Evolutionary conservation across 352 stramenopile genomes (phyloP).

Genomic region (Phytophthora quininea): DNA sequence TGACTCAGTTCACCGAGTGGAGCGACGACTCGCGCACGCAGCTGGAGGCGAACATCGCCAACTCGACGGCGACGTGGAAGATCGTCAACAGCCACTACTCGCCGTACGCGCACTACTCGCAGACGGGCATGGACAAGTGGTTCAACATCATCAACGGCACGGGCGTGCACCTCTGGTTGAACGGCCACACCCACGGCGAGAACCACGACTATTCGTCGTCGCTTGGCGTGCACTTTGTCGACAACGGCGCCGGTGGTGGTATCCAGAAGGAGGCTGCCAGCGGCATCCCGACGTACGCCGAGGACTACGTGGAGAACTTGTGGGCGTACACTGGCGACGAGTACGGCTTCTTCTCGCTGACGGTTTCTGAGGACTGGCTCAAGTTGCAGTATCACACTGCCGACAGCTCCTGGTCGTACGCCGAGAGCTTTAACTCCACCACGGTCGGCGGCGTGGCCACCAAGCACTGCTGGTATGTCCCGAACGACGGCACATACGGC

Average conservation of each 20-base stretch:
- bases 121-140: constrained; percentile 50
- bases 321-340: constrained; percentile 63
- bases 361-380: constrained; percentile 60
- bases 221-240: constrained; percentile 75
- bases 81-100: constrained; percentile 77
- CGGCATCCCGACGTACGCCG: constrained; percentile 61
- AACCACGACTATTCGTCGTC: constrained; percentile 68
- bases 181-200: constrained; percentile 72
- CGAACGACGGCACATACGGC: constrained; percentile 43
- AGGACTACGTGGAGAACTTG: constrained; percentile 56
- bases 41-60: constrained; percentile 43
- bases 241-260: constrained; percentile 75
- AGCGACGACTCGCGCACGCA: constrained; percentile 50
- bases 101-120: constrained; percentile 55
- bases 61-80: constrained; percentile 70
- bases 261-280: constrained; percentile 75
- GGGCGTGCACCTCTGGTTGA: constrained; percentile 48
- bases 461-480: constrained; percentile 78
- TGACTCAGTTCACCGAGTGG: constrained; percentile 48
- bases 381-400: constrained; percentile 74
- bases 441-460: constrained; percentile 50
- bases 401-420: constrained; percentile 60
- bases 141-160: constrained; percentile 47
- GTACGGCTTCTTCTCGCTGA: constrained; percentile 77
- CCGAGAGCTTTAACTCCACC: constrained; percentile 50